Conservation (phyloP, 2,329 filamentous ascomycete species). For the Pseudogymnoascus sp. region DNA sequence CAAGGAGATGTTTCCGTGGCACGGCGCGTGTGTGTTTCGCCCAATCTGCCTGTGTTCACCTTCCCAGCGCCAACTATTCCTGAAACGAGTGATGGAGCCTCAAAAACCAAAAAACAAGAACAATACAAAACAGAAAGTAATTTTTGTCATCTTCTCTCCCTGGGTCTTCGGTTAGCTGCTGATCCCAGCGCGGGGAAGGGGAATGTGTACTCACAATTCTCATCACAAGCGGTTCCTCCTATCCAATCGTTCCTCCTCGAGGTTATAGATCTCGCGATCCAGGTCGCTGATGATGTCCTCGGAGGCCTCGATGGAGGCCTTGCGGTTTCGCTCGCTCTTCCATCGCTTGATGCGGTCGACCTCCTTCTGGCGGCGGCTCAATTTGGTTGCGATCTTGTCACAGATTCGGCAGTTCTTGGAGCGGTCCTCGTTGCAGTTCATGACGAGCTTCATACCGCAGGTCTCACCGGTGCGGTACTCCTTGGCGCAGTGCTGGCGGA, state of each 20-base stretch:
- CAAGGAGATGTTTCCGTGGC: constrained; percentile 2
- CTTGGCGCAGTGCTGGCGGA: constrained; percentile 86
- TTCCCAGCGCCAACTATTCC: constrained; percentile 6
- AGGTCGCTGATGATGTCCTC: constrained; percentile 64
- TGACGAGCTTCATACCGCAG: constrained; percentile 87
- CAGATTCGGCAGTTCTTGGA: constrained; percentile 72
- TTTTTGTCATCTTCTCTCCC: constrained; percentile 1
- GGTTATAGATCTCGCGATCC: constrained; percentile 49
- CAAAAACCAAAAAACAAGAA: not conserved
- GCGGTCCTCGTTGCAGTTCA: constrained; percentile 57
- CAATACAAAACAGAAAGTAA: constrained; percentile 6
- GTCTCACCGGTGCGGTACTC: constrained; percentile 96
- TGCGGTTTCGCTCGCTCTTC: constrained; percentile 53
- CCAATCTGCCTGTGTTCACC: constrained; percentile 5
- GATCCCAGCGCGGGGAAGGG: not conserved
- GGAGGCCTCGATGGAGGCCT: constrained; percentile 66
- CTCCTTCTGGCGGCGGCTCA: constrained; percentile 69
- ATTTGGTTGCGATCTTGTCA: constrained; percentile 82
- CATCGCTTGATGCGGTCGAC: constrained; percentile 69
- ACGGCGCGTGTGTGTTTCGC: not conserved
- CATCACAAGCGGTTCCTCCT: constrained; percentile 19
- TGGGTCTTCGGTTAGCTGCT: not conserved
- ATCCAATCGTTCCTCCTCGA: constrained; percentile 37
- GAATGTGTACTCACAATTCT: not conserved
- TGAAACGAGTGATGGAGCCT: constrained; percentile 7